Evolutionary conservation across 2,329 filamentous ascomycete species (phyloP), one percentile per base, ranked within the genome.

Genomic region (Zarea fungicola): DNA sequence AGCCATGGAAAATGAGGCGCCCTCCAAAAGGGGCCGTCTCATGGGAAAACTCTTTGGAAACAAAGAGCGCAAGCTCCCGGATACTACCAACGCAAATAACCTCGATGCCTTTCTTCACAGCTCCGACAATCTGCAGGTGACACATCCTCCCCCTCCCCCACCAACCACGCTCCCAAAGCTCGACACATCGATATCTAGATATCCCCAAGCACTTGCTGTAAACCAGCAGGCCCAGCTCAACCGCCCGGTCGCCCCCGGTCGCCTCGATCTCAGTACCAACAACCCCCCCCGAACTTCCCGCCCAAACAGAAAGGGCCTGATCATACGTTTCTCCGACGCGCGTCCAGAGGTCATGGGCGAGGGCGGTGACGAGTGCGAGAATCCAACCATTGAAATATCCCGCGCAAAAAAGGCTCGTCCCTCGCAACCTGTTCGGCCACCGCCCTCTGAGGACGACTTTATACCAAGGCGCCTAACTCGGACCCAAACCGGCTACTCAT

Each of bases 341-440:
- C 74, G 77, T 48, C 90, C 91, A 6, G 85, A 89, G 40, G 68
- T 96, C 53, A 96, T 97, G 60, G 92, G 92, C 40, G 85, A 92
- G 65, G 92, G 92, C 50, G 92, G 92, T 28, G 92, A 96, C 60
- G 90, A 96, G 65, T 85, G 86, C 48, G 83, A 87, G 47, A 71
- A 78, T 8, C 87, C 87, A 48, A 50, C 32, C n/a, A 39, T 44
- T 64, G 56, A 60, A 62, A 42, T 52, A 19, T 40, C 50, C 8
- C 37, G 50, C 3, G 31, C 23, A 9, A 46, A 37, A 19, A 23
- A 26, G 14, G 40, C 46, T 26, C 48, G 50, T 22, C 35, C 48
- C 26, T 42, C 60, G 25, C 68, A 61, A 57, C 66, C 46, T 56
- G 52, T 59, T 65, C 18, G 65, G 61, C 18, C 63, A 59, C 53